Conservation (phyloP, 805 yeast species). For the Kodamaea nitidulidarum region DNA sequence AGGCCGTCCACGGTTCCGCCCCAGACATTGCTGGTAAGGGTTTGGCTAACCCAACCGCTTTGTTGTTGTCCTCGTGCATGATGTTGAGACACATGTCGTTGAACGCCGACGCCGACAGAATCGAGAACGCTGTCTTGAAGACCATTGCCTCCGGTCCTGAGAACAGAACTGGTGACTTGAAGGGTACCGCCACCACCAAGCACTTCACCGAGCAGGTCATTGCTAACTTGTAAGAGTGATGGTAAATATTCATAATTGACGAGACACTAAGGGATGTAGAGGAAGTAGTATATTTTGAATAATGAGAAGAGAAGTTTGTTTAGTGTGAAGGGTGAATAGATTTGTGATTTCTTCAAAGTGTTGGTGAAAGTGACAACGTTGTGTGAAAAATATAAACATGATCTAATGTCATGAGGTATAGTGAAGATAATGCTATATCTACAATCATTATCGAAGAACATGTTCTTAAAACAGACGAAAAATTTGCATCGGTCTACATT, state of each 20-base stretch:
- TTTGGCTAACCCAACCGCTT: constrained; percentile 97
- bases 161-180: constrained; percentile 94
- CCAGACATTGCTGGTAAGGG: constrained; percentile 99
- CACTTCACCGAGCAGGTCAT: constrained; percentile 93
- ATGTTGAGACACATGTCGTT: constrained; percentile 98
- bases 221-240: constrained; percentile 53
- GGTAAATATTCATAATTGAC: constrained; percentile 8
- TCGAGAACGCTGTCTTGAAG: constrained; percentile 79
- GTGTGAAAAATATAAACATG: too few relatives aligned
- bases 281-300: too few relatives aligned
- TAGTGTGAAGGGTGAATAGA: too few relatives aligned
- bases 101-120: constrained; percentile 72
- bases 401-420: too few relatives aligned
- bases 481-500: too few relatives aligned
- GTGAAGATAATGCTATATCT: too few relatives aligned
- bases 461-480: too few relatives aligned
- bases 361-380: too few relatives aligned
- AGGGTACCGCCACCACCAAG: constrained; percentile 84
- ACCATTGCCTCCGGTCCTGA: constrained; percentile 95
- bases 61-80: constrained; percentile 93
- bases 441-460: too few relatives aligned
- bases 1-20: constrained; percentile 99
- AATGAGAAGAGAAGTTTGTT: too few relatives aligned
- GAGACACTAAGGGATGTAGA: too few relatives aligned
- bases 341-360: too few relatives aligned